Base-by-base conservation (phyloP, 2,329 filamentous ascomycete species). In the Fusarium lyarnte region DNA sequence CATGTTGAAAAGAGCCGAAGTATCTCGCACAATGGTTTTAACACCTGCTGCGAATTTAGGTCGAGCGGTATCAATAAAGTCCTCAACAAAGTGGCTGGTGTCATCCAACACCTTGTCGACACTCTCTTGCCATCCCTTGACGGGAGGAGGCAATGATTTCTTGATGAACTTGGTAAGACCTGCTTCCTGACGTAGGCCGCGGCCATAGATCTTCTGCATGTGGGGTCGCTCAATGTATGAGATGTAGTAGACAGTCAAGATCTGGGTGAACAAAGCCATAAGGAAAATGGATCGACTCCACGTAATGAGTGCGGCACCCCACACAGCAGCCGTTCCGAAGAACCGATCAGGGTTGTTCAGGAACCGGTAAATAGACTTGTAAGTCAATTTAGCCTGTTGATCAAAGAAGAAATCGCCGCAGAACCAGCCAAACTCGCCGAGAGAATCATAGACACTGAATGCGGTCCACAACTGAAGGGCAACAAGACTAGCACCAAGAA, bases 331-430 rank as follows among this genome's bases (percentile, higher is more conserved):
- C 9, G 97, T 91, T 33, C 96, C 96, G 72, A 99, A 92, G 42
- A 98, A 91, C 63, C 95, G 92, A 82, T 99, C 96, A 0, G 96
- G 96, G 78, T 98, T 99, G 84, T 99, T 99, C 74, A 99, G 86
- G 83, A 97, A 99, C 52, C 96, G 94, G 82, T 99, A 99, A 77
- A 99, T 99, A 70, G 95, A 97, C 75, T 93, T 94, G 83, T 99
- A 99, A 2, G 94, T 98, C 69, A 98, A 87, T 82, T 96, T 97
- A 17, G 92, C 92, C 16, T 91, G 90, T 49, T 94, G 92, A 69
- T 98, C 94, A 79, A 96, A 98, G 87, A 99, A 98, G 85, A 98
- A 99, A 80, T 99, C 96, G 23, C 96, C 96, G 79, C 95, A 98
- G 86, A 98, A 98, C 95, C 95, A 99, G 76, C 96, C 96, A 78